Evolutionary conservation across 768 basidiomycete genomes (phyloP).

Genomic region (Kwoniella botswanensis): DNA sequence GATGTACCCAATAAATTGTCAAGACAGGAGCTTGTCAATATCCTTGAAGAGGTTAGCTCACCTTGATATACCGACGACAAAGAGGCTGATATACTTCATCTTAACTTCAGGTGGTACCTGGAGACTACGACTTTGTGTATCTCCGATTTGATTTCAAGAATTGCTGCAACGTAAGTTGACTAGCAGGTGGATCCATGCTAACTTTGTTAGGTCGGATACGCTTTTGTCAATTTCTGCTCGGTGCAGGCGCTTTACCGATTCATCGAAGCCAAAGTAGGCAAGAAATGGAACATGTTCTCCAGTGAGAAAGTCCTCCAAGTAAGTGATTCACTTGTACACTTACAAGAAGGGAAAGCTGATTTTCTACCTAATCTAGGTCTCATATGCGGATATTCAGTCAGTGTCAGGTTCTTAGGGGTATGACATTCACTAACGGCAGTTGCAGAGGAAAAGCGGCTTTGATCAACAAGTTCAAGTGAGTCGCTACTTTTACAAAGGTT

Average conservation of each 20-base stretch:
- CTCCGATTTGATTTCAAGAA: slow-evolving; percentile 57
- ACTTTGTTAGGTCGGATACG: slow-evolving; percentile 50
- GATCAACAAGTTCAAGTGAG: slow-evolving; percentile 55
- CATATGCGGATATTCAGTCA: slow-evolving; percentile 56
- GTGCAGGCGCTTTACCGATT: slow-evolving; percentile 45
- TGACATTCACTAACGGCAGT: background rate
- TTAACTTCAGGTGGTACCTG: slow-evolving; percentile 49
- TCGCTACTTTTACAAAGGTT: background rate
- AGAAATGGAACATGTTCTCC: slow-evolving; percentile 55
- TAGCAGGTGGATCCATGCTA: background rate
- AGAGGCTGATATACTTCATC: background rate
- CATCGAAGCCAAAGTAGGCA: slow-evolving; percentile 47
- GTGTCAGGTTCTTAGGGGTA: background rate
- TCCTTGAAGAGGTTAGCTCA: slow-evolving; percentile 49
- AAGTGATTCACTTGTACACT: background rate
- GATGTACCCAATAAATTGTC: slow-evolving; percentile 57
- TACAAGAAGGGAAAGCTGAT: slow-evolving; percentile 15
- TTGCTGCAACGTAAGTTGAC: slow-evolving; percentile 49
- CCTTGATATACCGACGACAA: background rate
- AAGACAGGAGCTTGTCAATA: slow-evolving; percentile 51
- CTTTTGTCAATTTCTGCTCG: slow-evolving; percentile 55
- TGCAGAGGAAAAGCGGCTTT: slow-evolving; percentile 50
- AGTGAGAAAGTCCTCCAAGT: slow-evolving; percentile 58
- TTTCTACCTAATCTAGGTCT: slow-evolving; percentile 32
- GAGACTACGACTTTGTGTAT: slow-evolving; percentile 56